Evolutionary conservation across 305 asterid genomes (phyloP).

Genomic region (Solanum hybrid): DNA sequence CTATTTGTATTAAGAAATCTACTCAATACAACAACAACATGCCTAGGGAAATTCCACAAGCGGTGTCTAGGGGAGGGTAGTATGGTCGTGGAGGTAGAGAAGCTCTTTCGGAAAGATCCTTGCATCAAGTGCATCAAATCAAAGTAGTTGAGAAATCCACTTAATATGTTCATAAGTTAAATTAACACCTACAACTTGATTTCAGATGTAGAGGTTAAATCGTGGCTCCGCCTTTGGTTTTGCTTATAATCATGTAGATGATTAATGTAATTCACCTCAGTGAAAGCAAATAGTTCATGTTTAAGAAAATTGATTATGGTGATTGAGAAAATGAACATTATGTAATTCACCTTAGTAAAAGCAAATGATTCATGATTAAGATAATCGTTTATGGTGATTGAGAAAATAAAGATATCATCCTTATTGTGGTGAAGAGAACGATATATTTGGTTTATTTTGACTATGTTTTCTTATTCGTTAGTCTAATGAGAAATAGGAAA

Average conservation of each 20-base stretch:
- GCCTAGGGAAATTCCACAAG: neutral
- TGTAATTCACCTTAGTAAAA: neutral
- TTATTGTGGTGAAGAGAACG: neutral
- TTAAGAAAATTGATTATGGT: neutral
- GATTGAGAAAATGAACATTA: neutral
- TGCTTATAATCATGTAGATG: neutral
- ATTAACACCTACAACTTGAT: neutral
- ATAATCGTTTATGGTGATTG: neutral
- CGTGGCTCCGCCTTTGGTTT: neutral
- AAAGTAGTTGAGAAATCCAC: neutral
- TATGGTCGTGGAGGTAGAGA: neutral
- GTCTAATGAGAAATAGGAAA: neutral
- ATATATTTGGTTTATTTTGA: neutral
- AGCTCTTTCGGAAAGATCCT: neutral
- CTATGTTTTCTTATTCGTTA: neutral
- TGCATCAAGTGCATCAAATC: neutral
- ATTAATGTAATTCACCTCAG: neutral
- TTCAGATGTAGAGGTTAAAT: neutral
- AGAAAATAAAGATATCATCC: neutral
- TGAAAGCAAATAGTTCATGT: neutral
- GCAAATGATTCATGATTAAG: neutral
- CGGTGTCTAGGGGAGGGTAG: neutral
- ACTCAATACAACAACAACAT: neutral
- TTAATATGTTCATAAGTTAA: neutral
- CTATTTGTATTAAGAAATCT: neutral